Evolutionary conservation across 2,329 filamentous ascomycete species (phyloP).

Genomic region (Cladosporium sp.): DNA sequence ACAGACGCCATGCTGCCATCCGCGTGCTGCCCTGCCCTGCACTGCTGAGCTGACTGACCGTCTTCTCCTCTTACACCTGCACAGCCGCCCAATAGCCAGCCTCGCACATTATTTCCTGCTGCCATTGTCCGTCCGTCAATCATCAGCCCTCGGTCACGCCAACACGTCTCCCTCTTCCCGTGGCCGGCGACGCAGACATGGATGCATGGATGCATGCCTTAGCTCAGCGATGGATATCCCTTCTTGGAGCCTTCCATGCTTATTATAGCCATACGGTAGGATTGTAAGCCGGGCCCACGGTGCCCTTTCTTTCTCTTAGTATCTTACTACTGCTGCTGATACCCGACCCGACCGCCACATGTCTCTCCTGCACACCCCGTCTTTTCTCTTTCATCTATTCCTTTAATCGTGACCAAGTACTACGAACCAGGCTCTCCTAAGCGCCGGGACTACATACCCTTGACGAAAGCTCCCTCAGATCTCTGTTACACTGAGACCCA

Average conservation of each 20-base stretch:
- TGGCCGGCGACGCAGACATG: not conserved
- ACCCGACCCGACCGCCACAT: constrained; percentile 8
- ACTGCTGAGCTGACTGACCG: constrained; percentile 9
- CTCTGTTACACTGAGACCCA: not conserved
- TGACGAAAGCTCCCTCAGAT: not conserved
- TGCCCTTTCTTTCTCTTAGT: not conserved
- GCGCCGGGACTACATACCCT: constrained; percentile 1
- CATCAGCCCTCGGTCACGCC: constrained; percentile 4
- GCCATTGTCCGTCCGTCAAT: not conserved
- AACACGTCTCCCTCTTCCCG: not conserved
- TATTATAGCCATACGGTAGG: constrained; percentile 8
- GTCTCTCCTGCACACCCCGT: constrained; percentile 10
- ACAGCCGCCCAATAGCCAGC: constrained; percentile 10
- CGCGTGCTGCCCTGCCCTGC: not conserved
- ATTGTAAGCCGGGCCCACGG: not conserved
- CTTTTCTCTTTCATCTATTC: not conserved
- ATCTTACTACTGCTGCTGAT: not conserved
- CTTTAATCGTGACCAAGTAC: not conserved
- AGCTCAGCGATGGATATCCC: constrained; percentile 4
- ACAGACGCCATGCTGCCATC: constrained; percentile 11
- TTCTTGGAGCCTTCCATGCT: not conserved
- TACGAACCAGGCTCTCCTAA: not conserved
- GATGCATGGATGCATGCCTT: constrained; percentile 6
- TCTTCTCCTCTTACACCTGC: not conserved
- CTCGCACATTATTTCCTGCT: not conserved